These are phyloP conservation scores for Echeveria elegans DNA, from an alignment of 164 flowering plant genomes.

Conservation along the genomic window DNA sequence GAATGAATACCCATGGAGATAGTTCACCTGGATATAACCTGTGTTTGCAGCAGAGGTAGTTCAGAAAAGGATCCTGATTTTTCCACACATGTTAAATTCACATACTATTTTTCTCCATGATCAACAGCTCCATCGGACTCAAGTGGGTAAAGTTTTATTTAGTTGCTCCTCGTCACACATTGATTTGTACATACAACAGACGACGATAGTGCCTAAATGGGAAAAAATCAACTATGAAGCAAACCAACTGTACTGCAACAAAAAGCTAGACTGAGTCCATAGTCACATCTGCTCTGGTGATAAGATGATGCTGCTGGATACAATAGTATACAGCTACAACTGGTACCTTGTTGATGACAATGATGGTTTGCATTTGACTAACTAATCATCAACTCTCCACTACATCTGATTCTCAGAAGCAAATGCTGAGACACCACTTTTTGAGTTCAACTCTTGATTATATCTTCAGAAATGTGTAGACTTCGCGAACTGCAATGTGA, in stretches of 20 bases:
- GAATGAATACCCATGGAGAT: too few relatives aligned
- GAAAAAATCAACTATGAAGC: neutral
- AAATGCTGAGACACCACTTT: neutral
- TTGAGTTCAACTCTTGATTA: neutral
- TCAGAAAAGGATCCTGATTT: neutral
- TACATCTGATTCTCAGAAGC: neutral
- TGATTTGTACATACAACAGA: too few relatives aligned
- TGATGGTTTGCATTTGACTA: neutral
- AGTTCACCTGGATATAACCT: too few relatives aligned
- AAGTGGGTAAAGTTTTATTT: neutral
- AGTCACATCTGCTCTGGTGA: neutral
- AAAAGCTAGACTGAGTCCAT: neutral
- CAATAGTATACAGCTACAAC: neutral
- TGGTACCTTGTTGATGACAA: neutral
- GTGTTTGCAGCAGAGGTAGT: neutral
- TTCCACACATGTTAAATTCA: neutral
- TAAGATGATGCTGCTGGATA: neutral
- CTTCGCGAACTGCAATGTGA: neutral
- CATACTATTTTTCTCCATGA: too few relatives aligned
- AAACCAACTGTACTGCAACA: neutral
- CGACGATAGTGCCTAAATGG: neutral
- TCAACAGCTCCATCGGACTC: too few relatives aligned
- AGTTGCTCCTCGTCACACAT: too few relatives aligned
- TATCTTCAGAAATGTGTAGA: neutral
- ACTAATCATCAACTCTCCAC: too few relatives aligned